Percentiles rank a stretch among this genome's conserved stretches.
Evolutionary conservation across 2,329 filamentous ascomycete species (phyloP).

Genomic region (Colletotrichum noveboracense): DNA sequence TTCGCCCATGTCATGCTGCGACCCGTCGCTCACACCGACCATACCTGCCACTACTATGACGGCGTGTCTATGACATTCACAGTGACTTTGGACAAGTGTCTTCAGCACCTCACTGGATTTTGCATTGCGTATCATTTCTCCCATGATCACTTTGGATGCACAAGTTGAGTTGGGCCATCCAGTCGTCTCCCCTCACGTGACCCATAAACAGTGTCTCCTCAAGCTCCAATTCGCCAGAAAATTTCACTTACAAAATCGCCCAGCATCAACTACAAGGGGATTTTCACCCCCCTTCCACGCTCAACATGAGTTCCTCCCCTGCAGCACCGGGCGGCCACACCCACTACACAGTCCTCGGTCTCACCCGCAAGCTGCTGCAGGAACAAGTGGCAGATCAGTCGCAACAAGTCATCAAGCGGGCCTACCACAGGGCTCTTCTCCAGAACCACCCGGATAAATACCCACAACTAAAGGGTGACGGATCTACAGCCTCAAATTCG

Average conservation of each 20-base stretch:
- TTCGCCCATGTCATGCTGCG: background rate
- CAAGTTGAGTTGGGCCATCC: background rate
- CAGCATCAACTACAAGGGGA: slow-evolving; percentile 19
- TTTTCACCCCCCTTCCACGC: background rate
- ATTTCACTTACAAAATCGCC: slow-evolving; percentile 5
- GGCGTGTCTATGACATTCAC: background rate
- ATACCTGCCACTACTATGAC: background rate
- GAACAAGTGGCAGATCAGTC: slow-evolving; percentile 40
- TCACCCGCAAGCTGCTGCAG: slow-evolving; percentile 55
- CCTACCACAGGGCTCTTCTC: slow-evolving; percentile 69
- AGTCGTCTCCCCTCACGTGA: slow-evolving; percentile 12
- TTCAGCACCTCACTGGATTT: background rate
- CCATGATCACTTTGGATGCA: background rate
- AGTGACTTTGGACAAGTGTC: background rate
- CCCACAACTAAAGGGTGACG: slow-evolving; percentile 9
- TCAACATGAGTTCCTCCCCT: slow-evolving; percentile 17
- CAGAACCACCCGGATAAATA: slow-evolving; percentile 70
- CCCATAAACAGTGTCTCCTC: background rate
- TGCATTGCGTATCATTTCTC: background rate
- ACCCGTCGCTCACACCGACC: background rate
- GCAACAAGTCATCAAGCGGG: slow-evolving; percentile 60
- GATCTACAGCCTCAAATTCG: background rate
- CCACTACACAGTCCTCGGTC: slow-evolving; percentile 65
- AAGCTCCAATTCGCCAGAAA: slow-evolving; percentile 14
- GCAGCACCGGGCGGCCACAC: slow-evolving; percentile 39